Evolutionary conservation across 192 early-diverging fungal genomes (phyloP), one percentile per base, ranked within the genome.

Genomic region (Entomortierella beljakovae): DNA sequence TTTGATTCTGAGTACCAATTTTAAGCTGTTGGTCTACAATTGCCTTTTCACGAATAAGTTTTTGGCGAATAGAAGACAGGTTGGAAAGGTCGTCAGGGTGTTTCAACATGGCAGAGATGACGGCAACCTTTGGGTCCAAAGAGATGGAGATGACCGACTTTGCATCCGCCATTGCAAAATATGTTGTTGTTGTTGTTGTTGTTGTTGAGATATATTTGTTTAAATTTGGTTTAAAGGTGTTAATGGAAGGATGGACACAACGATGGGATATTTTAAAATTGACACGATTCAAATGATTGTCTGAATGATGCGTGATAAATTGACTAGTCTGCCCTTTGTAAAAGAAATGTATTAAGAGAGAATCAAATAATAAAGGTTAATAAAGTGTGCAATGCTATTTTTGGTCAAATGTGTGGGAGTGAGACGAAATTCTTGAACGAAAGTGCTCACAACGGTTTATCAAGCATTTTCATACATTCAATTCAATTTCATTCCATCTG

Each of bases 11-110:
- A 53, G 96, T 94, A 18, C 94, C 94, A 9, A 96, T 93, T 73
- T 97, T 98, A 42, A 99, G 87, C 80, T 99, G 97, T 16, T 97
- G 95, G 81, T 98, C 97, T 26, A 98, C 92, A 25, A 92, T 87
- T 11, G 94, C 93, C 61, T 92, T 90, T 85, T 99, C 98, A 68
- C 92, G 90, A 5, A 90, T 90, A 56, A 97, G 88, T 73, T 95
- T 95, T 61, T 91, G 89, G 60, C 92, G 90, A 31, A 98, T 68
- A 8, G 88, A 85, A 25, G 88, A 85, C 11, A 98, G 90, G 70
- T 93, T 97, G 82, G 92, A 92, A 22, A 99, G 87, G 84, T 99
- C 97, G 83, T 99, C 97, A 7, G 97, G 97, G 82, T 96, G 94
- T 50, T 91, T 88, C 43, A 99, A 85, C 48, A 97, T 84, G 65